Evolutionary conservation across 2,329 filamentous ascomycete genomes (phyloP), one percentile per base, ranked within the genome.

Genomic region (Neophaeococcomyces aloes): DNA sequence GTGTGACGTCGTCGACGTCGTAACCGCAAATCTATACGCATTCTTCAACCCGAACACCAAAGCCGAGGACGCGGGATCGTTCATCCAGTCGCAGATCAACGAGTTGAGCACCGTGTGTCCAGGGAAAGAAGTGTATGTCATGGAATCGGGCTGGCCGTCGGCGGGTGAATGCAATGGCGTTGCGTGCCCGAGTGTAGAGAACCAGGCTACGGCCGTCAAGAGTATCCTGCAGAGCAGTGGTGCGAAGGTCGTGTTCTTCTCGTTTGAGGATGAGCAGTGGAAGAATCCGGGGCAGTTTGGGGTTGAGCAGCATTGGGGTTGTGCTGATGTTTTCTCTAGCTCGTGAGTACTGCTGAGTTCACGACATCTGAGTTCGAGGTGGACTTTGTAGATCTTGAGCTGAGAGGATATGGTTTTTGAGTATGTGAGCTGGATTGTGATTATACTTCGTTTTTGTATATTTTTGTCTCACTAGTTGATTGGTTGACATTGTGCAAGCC

Each of bases 91-190:
- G 56, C 80, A 94, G 74, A 76, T 94, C 52, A 68, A 77, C 36
- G 71, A 84, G 52, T 79, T 94, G 50, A 67, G 78, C 61, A 61
- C 64, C 55, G 68, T 86, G 56, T 96, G 89, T 76, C 62, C 70
- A 31, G 75, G 74, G 61, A 83, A 83, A 71, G 67, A 76, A 29
- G 81, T 80, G 53, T 78, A 86, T 71, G 86, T 89, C 68, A 73
- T 93, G 55, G 89, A 96, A 79, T 84, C 83, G 45, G 89, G 89
- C 58, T 96, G 88, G 87, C 89, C 89, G 52, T 79, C 70, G 42
- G 53, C 61, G 6, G 88, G 88, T 60, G 56, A 63, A 23, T 64
- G 76, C 67, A 89, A 91, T 67, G 86, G 85, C 48, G 60, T 60
- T 15, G 87, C 87, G 46, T 69, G 84, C 56, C 78, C 88, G 45